Evolutionary conservation across 768 basidiomycete genomes (phyloP), one percentile per base, ranked within the genome.

Genomic region (Cubamyces sp.): DNA sequence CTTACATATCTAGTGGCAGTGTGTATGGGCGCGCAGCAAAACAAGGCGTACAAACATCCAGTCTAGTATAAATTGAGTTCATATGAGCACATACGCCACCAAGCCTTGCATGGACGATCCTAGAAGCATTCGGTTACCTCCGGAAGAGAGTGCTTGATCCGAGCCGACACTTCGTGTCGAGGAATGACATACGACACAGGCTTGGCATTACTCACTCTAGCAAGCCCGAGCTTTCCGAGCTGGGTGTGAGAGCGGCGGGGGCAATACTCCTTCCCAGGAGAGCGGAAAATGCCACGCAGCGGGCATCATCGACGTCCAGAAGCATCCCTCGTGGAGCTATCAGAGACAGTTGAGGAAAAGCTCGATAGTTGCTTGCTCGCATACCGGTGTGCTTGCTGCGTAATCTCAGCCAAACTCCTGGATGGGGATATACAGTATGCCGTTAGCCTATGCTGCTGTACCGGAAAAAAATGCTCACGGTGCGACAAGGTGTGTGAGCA

Each of bases 131-230:
- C 18, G 53, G 14, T 5, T n/a, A 3, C 28, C 43, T 37, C 34
- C 21, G 54, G 45, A 9, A 16, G 18, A 56, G n/a, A n/a, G n/a
- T 5, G 15, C 18, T 47, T 34, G 43, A 21, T 46, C 30, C n/a
- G 54, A 45, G 26, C 42, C 45, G 34, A 26, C 26, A 7, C 43
- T 45, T 34, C 26, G 57, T 47, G 25, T 26, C 6, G 7, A 41
- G 26, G 12, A 5, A 16, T 52, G 14, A 14, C 49, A 45, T 41
- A 28, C 41, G 21, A 11, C 28, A 19, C 15, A 34, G 41, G 49
- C 57, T 51, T 51, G 57, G 57, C 57, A 34, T 50, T 59, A 21
- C 49, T 50, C 49, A 18, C 57, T 59, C 6, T 21, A 59, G 57
- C 40, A 59, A 59, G 28, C 12, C 48, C 49, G 57, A 45, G 28